Percentiles rank a stretch among this genome's conserved stretches.
Conservation (phyloP, 1,139 yeast species). For the Hemisphaericaspora xylofermentans region DNA sequence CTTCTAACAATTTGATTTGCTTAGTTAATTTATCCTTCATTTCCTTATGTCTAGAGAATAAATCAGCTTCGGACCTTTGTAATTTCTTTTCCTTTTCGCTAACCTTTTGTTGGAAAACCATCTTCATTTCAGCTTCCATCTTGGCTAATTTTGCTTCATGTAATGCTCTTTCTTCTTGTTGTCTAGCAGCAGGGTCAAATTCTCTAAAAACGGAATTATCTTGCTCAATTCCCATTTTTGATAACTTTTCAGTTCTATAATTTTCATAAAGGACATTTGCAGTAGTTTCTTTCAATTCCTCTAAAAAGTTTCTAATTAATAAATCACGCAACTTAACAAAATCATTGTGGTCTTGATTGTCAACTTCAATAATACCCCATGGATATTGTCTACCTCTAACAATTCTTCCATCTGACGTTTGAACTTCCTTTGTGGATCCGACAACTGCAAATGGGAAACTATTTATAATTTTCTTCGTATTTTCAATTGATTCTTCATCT, state of each 20-base stretch:
- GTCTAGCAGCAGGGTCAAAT: slow-evolving; percentile 89
- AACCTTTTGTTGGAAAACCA: slow-evolving; percentile 95
- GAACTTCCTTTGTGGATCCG: slow-evolving; percentile 80
- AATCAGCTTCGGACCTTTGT: slow-evolving; percentile 95
- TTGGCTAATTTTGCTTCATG: slow-evolving; percentile 93
- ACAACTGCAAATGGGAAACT: slow-evolving; percentile 92
- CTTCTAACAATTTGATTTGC: slow-evolving; percentile 87
- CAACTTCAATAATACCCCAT: slow-evolving; percentile 97
- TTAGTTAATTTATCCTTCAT: slow-evolving; percentile 92
- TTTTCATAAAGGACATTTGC: slow-evolving; percentile 75
- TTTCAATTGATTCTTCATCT: slow-evolving; percentile 75
- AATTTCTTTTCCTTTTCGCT: slow-evolving; percentile 95
- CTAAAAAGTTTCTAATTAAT: slow-evolving; percentile 86
- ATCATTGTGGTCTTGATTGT: slow-evolving; percentile 92
- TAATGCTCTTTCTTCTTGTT: slow-evolving; percentile 88
- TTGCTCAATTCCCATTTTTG: slow-evolving; percentile 84
- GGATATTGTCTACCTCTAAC: slow-evolving; percentile 96
- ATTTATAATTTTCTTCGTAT: slow-evolving; percentile 65
- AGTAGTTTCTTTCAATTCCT: slow-evolving; percentile 90
- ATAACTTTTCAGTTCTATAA: slow-evolving; percentile 83
- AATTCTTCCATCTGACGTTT: slow-evolving; percentile 69
- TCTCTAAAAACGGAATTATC: slow-evolving; percentile 90
- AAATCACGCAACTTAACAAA: slow-evolving; percentile 88
- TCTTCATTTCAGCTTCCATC: slow-evolving; percentile 96
- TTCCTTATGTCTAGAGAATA: slow-evolving; percentile 92